Evolutionary conservation across 371 early-diverging fungal genomes (phyloP).

Genomic region (Syncephalastrum sp.): DNA sequence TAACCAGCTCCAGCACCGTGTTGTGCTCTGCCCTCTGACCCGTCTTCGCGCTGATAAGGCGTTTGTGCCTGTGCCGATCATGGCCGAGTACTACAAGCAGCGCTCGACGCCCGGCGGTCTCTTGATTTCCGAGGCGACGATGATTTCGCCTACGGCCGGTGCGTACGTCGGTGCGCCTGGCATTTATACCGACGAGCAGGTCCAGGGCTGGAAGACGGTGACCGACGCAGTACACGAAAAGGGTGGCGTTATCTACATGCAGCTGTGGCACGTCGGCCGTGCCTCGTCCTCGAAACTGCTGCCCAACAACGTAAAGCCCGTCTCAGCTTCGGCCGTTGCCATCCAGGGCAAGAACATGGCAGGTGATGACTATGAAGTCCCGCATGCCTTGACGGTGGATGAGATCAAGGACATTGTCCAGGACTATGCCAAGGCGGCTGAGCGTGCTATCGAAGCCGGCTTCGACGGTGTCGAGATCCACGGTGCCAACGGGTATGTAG

Average conservation of each 20-base stretch:
- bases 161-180: constrained; percentile 40
- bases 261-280: constrained; percentile 29
- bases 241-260: constrained; percentile 56
- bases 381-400: constrained; percentile 17
- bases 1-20: constrained; percentile 41
- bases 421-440: constrained; percentile 44
- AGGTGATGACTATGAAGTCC: constrained; percentile 12
- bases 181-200: constrained; percentile 51
- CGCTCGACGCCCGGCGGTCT: constrained; percentile 56
- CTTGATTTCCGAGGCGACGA: constrained; percentile 58
- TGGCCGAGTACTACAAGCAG: constrained; percentile 57
- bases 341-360: constrained; percentile 15
- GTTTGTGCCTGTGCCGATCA: constrained; percentile 39
- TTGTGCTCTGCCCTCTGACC: constrained; percentile 57
- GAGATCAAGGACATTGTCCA: constrained; percentile 40
- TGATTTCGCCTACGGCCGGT: constrained; percentile 43
- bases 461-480: constrained; percentile 72
- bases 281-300: constrained; percentile 6
- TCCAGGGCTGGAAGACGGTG: constrained; percentile 56
- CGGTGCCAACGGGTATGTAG: constrained; percentile 60
- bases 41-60: constrained; percentile 36
- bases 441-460: constrained; percentile 38
- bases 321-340: constrained; percentile 19
- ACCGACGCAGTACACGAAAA: constrained; percentile 59
- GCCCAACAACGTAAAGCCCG: constrained; percentile 9